A percentile compares a stretch with the other conserved stretches of the same genome.
phyloP scores from a whole-genome alignment of 768 basidiomycete genomes.

The Naganishia antarctica region DNA sequence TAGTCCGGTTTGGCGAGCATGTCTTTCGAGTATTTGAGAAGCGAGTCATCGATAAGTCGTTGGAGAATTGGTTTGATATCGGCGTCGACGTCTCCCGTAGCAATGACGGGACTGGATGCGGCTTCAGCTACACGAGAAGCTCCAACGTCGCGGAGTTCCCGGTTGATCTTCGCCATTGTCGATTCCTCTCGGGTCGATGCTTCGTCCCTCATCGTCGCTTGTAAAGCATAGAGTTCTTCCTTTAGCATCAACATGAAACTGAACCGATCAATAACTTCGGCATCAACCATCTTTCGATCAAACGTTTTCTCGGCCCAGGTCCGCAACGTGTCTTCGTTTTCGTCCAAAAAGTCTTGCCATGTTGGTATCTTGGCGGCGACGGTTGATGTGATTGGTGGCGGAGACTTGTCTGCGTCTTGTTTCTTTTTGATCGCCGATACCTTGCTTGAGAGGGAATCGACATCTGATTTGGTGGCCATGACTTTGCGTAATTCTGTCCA shows the following conservation, averaged over 20 bases:
- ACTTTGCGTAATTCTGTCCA: slow-evolving; percentile 51
- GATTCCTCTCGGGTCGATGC: neutral
- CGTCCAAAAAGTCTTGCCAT: slow-evolving; percentile 43
- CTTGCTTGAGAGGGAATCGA: slow-evolving; percentile 33
- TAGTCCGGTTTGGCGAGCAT: slow-evolving; percentile 75
- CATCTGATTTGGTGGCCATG: slow-evolving; percentile 37
- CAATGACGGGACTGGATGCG: neutral
- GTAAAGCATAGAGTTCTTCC: slow-evolving; percentile 43
- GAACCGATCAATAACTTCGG: slow-evolving; percentile 43
- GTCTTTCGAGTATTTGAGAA: slow-evolving; percentile 69
- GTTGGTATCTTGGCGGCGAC: slow-evolving; percentile 22
- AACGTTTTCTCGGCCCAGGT: slow-evolving; percentile 46
- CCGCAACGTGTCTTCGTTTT: slow-evolving; percentile 45
- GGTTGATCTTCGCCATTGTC: neutral
- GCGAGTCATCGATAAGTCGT: slow-evolving; percentile 69
- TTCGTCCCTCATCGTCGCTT: slow-evolving; percentile 9
- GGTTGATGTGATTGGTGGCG: neutral
- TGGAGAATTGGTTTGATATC: slow-evolving; percentile 60
- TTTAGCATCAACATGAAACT: slow-evolving; percentile 48
- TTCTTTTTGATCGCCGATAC: slow-evolving; percentile 35
- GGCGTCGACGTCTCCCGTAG: slow-evolving; percentile 61
- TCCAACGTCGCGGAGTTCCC: neutral
- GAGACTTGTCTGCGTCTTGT: slow-evolving; percentile 6
- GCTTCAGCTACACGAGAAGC: slow-evolving; percentile 50
- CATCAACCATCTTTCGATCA: slow-evolving; percentile 32